A percentile compares a stretch with the other conserved stretches of the same genome.
These are phyloP conservation scores for Strobilomyces confusus DNA, from an alignment of 768 basidiomycete species.

Conservation along the genomic window DNA sequence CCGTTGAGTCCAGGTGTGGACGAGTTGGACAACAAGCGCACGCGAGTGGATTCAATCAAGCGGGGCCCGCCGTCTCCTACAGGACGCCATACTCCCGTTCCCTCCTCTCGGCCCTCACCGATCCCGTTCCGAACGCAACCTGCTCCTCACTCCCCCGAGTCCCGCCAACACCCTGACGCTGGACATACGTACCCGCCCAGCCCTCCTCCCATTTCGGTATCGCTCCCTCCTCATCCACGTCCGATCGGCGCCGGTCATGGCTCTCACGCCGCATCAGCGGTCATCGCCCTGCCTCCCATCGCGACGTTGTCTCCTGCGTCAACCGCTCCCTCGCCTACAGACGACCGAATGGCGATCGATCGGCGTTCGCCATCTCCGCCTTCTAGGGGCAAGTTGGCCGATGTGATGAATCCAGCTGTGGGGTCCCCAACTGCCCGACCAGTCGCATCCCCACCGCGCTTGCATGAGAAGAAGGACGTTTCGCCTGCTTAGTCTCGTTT, in stretches of 20 bases:
- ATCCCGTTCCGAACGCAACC: slow-evolving; percentile 72
- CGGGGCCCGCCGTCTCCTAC: slow-evolving; percentile 51
- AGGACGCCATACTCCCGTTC: slow-evolving; percentile 51
- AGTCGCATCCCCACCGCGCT: slow-evolving; percentile 51
- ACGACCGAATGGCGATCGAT: slow-evolving; percentile 33
- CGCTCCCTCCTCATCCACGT: slow-evolving; percentile 71
- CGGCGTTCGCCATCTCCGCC: slow-evolving; percentile 48
- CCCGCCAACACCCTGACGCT: slow-evolving; percentile 40
- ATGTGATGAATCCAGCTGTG: slow-evolving; percentile 46
- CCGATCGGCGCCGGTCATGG: slow-evolving; percentile 57
- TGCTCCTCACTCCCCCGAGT: slow-evolving; percentile 64
- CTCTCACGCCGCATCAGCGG: slow-evolving; percentile 34
- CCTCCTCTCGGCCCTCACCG: slow-evolving; percentile 64
- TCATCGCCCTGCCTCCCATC: slow-evolving; percentile 65
- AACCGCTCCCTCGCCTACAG: slow-evolving; percentile 50
- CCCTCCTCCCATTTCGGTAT: slow-evolving; percentile 53
- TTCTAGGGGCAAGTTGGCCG: slow-evolving; percentile 50
- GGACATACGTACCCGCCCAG: slow-evolving; percentile 39
- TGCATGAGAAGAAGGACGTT: slow-evolving; percentile 31
- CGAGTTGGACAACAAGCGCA: slow-evolving; percentile 59
- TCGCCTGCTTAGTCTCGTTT: slow-evolving; percentile 20
- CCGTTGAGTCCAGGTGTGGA: slow-evolving; percentile 66
- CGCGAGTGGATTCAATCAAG: slow-evolving; percentile 52
- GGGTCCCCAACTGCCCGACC: slow-evolving; percentile 51
- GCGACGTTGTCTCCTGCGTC: slow-evolving; percentile 63